phyloP scores from a whole-genome alignment of 2,329 filamentous ascomycete species.

The Mycosphaerelloides madeirae region DNA sequence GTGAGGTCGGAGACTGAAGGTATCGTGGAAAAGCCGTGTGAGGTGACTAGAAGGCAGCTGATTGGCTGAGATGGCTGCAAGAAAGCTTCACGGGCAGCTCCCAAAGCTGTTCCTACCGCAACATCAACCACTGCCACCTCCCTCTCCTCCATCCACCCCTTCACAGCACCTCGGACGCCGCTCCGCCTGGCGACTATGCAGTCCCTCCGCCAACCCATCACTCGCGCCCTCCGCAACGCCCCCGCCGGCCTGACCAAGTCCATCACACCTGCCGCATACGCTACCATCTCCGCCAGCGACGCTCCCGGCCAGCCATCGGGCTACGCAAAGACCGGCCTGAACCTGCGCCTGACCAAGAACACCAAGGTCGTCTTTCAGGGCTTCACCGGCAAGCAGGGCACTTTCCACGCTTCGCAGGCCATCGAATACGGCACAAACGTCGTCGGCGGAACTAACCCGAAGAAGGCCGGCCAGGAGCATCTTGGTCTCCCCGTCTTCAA shows the following conservation, averaged over 20 bases:
- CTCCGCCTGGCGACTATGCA: constrained; percentile 61
- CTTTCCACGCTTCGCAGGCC: constrained; percentile 95
- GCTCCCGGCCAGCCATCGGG: constrained; percentile 37
- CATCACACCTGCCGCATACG: constrained; percentile 62
- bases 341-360: constrained; percentile 86
- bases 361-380: constrained; percentile 97
- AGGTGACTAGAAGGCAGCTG: too few relatives aligned
- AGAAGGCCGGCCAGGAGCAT: constrained; percentile 90
- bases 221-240: constrained; percentile 63
- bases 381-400: constrained; percentile 70
- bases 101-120: too few relatives aligned
- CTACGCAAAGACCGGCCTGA: constrained; percentile 43
- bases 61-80: too few relatives aligned
- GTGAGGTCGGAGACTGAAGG: too few relatives aligned
- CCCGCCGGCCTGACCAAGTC: constrained; percentile 43
- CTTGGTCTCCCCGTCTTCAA: constrained; percentile 90
- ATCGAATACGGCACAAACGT: constrained; percentile 99
- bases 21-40: too few relatives aligned
- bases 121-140: too few relatives aligned
- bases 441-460: constrained; percentile 96
- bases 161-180: constrained; percentile 8
- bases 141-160: not conserved
- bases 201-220: constrained; percentile 70
- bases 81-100: not conserved
- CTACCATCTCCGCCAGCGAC: constrained; percentile 55